These are phyloP conservation scores for Malassezia japonica DNA, from an alignment of 1,284 basidiomycete genomes.

Conservation along the genomic window DNA sequence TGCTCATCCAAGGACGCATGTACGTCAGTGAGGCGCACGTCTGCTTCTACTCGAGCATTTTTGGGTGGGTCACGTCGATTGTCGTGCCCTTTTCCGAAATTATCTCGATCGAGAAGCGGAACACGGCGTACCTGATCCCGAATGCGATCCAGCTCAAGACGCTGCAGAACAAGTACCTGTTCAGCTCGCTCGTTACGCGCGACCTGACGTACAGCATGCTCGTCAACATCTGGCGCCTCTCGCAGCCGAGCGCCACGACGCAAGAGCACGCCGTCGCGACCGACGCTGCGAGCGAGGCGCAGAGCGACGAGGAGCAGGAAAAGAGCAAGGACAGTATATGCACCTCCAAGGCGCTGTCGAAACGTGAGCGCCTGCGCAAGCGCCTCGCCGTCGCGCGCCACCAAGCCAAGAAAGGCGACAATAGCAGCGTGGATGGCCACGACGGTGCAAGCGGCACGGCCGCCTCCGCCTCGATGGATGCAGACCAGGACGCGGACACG, in stretches of 20 bases:
- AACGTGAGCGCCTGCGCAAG: slow-evolving; percentile 28
- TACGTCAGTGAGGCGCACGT: slow-evolving; percentile 98
- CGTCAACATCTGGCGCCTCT: slow-evolving; percentile 86
- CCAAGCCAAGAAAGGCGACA: slow-evolving; percentile 23
- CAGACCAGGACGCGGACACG: slow-evolving; percentile 19
- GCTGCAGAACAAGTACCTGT: slow-evolving; percentile 66
- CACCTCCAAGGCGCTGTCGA: slow-evolving; percentile 22
- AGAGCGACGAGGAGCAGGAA: slow-evolving; percentile 10
- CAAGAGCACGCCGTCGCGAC: slow-evolving; percentile 16
- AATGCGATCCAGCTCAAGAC: slow-evolving; percentile 91
- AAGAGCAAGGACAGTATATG: slow-evolving; percentile 7
- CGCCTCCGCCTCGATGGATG: neutral
- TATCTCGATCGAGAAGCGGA: slow-evolving; percentile 82
- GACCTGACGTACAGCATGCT: slow-evolving; percentile 95
- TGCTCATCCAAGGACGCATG: slow-evolving; percentile 85
- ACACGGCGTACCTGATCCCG: slow-evolving; percentile 97
- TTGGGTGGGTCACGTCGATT: slow-evolving; percentile 96
- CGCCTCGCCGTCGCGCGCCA: slow-evolving; percentile 3
- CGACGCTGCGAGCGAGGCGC: slow-evolving; percentile 18
- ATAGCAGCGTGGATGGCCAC: slow-evolving; percentile 13
- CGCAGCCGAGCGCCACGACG: slow-evolving; percentile 58
- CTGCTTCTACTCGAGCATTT: slow-evolving; percentile 97
- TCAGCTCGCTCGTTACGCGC: slow-evolving; percentile 88
- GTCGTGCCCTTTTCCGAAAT: slow-evolving; percentile 86
- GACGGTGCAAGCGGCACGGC: neutral